Evolutionary conservation across 1,284 basidiomycete genomes (phyloP), one percentile per base, ranked within the genome.

Genomic region (Trichosporon sp.): DNA sequence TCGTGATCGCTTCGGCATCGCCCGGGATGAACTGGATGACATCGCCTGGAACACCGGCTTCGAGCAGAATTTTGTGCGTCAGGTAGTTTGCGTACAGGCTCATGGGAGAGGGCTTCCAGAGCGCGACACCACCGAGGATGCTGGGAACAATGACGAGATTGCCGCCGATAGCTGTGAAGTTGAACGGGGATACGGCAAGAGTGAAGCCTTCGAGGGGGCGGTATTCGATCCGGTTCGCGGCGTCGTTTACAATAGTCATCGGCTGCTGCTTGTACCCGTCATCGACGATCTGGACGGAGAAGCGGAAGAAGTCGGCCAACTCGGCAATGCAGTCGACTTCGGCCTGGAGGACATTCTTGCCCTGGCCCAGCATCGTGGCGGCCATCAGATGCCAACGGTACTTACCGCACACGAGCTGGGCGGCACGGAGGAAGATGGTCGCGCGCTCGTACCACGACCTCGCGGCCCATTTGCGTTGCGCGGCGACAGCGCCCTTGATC

Each of bases 301-400:
- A 99, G 74, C 97, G 89, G 85, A 98, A 90, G 87, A 99, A 99
- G 85, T 99, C 96, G 70, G 88, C 84, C 70, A 97, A 86, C 94
- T 98, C 96, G n/a, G 97, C 96, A 35, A 95, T 96, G 67, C 96
- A 93, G 84, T 99, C 96, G 75, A 99, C 98, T 88, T 99, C 96
- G 26, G 96, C 97, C 86, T 99, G 96, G 97, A 97, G 99, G 11
- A 89, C 91, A 83, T 98, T 99, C 89, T 99, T 99, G 68, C 97
- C 96, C 86, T 99, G 96, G 11, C 96, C 96, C 61, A 99, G 88
- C 86, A 99, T 98, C 64, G 96, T 98, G 38, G 96, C 95, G 35
- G 97, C 97, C 86, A 98, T 89, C 68, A 99, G 87, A 85, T 92
- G 91, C 87, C 93, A 95, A 79, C 96, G 88, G 84, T 97, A 98